Evolutionary conservation across 306 rosid species (phyloP).

Genomic region (Sicyos edulis): DNA sequence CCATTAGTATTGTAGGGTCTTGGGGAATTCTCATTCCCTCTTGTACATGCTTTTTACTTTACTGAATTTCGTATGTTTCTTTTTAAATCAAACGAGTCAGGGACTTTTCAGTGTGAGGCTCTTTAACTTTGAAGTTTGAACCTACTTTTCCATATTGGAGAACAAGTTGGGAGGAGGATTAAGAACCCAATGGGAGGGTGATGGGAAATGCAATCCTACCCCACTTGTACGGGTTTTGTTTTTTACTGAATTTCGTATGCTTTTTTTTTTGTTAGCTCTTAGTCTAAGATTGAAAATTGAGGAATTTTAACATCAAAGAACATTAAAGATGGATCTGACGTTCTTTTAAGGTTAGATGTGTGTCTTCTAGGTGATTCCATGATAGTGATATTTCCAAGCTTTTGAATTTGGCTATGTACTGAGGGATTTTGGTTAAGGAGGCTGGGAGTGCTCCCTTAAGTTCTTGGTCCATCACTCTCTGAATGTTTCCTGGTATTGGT

Average conservation of each 20-base stretch:
- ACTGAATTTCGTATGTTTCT: not conserved
- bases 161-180: not conserved
- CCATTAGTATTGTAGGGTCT: not conserved
- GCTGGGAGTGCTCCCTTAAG: not conserved
- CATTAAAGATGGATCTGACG: not conserved
- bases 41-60: not conserved
- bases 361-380: not conserved
- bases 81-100: not conserved
- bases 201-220: slow-evolving; percentile 1
- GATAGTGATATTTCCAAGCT: not conserved
- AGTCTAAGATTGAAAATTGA: not conserved
- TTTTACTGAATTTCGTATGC: no score
- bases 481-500: not conserved
- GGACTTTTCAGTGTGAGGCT: not conserved
- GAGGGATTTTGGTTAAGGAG: not conserved
- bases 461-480: not conserved
- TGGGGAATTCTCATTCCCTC: not conserved
- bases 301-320: not conserved
- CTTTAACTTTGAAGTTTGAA: not conserved
- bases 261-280: not conserved
- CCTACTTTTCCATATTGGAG: not conserved
- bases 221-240: no score
- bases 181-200: not conserved
- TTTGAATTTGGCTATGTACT: not conserved
- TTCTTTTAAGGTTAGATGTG: not conserved